Conservation (phyloP, 2,329 filamentous ascomycete genomes). For the Colletotrichum karsti region DNA sequence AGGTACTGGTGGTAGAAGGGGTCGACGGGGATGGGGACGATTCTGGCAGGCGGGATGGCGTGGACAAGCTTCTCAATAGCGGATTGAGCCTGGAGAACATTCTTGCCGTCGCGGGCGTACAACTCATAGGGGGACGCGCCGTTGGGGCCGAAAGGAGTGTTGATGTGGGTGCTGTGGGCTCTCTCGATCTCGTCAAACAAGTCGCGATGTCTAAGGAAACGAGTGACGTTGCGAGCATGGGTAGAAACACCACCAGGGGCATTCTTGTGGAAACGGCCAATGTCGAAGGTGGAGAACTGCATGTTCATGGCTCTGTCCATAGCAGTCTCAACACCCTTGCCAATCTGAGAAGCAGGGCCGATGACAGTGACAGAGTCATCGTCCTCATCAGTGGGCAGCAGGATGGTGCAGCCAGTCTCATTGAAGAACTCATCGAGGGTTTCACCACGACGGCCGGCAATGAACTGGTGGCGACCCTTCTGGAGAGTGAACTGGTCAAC, state of each 20-base stretch:
- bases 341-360: constrained; percentile 78
- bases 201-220: constrained; percentile 84
- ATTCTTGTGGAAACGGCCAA: constrained; percentile 80
- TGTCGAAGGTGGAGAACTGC: constrained; percentile 84
- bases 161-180: constrained; percentile 85
- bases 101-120: constrained; percentile 87
- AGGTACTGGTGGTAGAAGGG: constrained; percentile 83
- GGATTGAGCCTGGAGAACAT: constrained; percentile 76
- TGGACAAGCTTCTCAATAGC: constrained; percentile 80
- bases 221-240: constrained; percentile 87
- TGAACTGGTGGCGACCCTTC: constrained; percentile 91
- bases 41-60: constrained; percentile 76
- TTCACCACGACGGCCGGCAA: constrained; percentile 84
- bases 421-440: constrained; percentile 87
- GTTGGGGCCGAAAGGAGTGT: constrained; percentile 75
- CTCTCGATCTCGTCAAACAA: constrained; percentile 86
- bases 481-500: constrained; percentile 85
- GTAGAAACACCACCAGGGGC: constrained; percentile 76
- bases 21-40: constrained; percentile 74
- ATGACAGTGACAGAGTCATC: constrained; percentile 87
- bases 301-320: constrained; percentile 90
- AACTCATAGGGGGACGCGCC: constrained; percentile 85
- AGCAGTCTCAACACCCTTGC: constrained; percentile 80
- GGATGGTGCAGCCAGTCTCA: constrained; percentile 89
- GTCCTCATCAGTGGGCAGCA: constrained; percentile 80